phyloP scores from a whole-genome alignment of 306 rosid genomes.

The Astragalus membranaceus region DNA sequence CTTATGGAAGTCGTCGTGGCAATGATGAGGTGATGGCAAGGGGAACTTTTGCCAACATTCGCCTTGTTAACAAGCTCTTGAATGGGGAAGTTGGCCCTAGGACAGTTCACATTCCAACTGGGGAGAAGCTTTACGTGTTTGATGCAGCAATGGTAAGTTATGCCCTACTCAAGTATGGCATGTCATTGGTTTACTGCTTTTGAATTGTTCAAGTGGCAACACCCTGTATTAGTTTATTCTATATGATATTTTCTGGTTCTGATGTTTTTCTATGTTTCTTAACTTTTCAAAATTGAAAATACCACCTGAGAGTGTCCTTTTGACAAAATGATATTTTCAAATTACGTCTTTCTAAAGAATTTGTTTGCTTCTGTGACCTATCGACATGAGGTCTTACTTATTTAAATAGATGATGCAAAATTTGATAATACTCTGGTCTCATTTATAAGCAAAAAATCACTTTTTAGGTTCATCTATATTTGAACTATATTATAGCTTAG shows the following conservation, averaged over 20 bases:
- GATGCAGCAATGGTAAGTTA: conserved; percentile 78
- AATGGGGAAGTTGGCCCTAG: conserved; percentile 87
- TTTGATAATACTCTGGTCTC: too few species aligned
- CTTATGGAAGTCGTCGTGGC: conserved; percentile 92
- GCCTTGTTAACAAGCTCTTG: conserved; percentile 84
- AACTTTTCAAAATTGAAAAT: neutral
- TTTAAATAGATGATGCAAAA: neutral
- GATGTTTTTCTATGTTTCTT: neutral
- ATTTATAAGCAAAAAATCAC: too few species aligned
- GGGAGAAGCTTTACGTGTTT: conserved; percentile 70
- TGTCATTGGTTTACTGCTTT: neutral
- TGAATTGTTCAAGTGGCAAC: neutral
- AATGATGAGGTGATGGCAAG: conserved; percentile 97
- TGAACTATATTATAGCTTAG: too few species aligned
- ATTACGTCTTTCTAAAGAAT: neutral
- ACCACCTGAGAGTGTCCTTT: neutral
- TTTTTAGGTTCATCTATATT: too few species aligned
- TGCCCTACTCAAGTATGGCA: conserved; percentile 9
- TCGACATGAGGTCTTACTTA: neutral
- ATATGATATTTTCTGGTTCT: neutral
- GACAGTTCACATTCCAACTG: conserved; percentile 78
- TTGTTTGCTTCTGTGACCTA: neutral
- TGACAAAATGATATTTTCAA: neutral
- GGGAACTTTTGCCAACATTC: conserved; percentile 93
- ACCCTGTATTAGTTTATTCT: neutral